Conservation (phyloP, 495 filamentous ascomycete genomes). For the Annulohypoxylon moriforme region DNA sequence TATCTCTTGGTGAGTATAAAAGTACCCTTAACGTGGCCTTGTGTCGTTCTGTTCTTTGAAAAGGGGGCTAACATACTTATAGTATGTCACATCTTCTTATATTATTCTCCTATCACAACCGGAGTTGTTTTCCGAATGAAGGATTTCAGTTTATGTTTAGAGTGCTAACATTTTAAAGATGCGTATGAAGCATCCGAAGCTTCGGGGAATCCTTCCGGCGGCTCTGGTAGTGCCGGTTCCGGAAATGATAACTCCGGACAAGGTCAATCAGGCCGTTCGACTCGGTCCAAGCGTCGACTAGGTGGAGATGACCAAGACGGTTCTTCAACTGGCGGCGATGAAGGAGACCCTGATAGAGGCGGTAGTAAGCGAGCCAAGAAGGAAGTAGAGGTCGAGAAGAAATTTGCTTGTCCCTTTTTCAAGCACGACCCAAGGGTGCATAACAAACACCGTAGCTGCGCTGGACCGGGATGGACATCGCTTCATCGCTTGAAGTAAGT, state of each 20-base stretch:
- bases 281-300: slow-evolving; percentile 44
- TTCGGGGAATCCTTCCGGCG: slow-evolving; percentile 21
- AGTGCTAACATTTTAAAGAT: slow-evolving; percentile 26
- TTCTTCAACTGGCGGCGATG: slow-evolving; percentile 42
- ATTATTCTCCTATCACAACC: neutral
- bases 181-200: slow-evolving; percentile 46
- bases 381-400: slow-evolving; percentile 35
- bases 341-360: slow-evolving; percentile 40
- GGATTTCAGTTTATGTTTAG: neutral
- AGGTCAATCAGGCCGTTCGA: slow-evolving; percentile 23
- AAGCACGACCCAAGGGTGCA: slow-evolving; percentile 54
- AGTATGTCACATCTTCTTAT: slow-evolving; percentile 27
- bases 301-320: slow-evolving; percentile 42
- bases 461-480: slow-evolving; percentile 55
- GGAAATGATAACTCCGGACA: slow-evolving; percentile 23
- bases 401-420: slow-evolving; percentile 58
- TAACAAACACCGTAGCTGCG: slow-evolving; percentile 51
- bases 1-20: slow-evolving; percentile 45
- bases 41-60: neutral
- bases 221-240: slow-evolving; percentile 8
- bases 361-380: slow-evolving; percentile 46
- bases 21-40: neutral
- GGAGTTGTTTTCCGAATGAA: neutral
- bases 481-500: slow-evolving; percentile 60
- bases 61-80: slow-evolving; percentile 16